phyloP scores from a whole-genome alignment of 768 basidiomycete species.

The Pleurotus eryngii region DNA sequence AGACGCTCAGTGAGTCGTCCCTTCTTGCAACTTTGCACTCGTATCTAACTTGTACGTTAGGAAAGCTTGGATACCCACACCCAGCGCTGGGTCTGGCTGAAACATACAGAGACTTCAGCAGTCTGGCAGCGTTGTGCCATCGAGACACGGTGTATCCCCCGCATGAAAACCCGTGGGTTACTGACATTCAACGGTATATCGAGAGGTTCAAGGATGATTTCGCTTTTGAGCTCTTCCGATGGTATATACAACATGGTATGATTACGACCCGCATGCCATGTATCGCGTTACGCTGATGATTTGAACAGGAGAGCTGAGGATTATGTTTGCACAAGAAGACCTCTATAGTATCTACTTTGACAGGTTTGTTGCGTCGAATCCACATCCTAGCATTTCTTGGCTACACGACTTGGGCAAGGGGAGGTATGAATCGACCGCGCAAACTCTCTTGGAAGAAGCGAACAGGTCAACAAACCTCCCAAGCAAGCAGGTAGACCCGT shows the following conservation, averaged over 20 bases:
- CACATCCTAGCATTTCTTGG: conserved; percentile 73
- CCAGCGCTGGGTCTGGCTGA: conserved; percentile 84
- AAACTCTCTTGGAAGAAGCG: conserved; percentile 61
- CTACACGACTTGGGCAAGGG: conserved; percentile 77
- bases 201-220: conserved; percentile 80
- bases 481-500: conserved; percentile 68
- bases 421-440: conserved; percentile 62
- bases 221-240: conserved; percentile 84
- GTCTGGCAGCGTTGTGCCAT: conserved; percentile 82
- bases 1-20: conserved; percentile 66
- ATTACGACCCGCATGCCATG: not conserved
- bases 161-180: conserved; percentile 58
- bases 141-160: conserved; percentile 61
- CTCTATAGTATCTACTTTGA: conserved; percentile 63
- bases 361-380: conserved; percentile 61
- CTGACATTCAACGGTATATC: conserved; percentile 68
- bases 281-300: too few relatives aligned
- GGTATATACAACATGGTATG: conserved; percentile 88
- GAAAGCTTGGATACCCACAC: conserved; percentile 58
- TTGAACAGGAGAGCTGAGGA: conserved; percentile 67
- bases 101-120: conserved; percentile 80
- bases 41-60: conserved; percentile 31
- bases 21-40: not conserved
- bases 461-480: conserved; percentile 53
- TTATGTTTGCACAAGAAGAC: conserved; percentile 76